Evolutionary conservation across 2,329 filamentous ascomycete genomes (phyloP).

Genomic region (Penicillium sclerotigenum): DNA sequence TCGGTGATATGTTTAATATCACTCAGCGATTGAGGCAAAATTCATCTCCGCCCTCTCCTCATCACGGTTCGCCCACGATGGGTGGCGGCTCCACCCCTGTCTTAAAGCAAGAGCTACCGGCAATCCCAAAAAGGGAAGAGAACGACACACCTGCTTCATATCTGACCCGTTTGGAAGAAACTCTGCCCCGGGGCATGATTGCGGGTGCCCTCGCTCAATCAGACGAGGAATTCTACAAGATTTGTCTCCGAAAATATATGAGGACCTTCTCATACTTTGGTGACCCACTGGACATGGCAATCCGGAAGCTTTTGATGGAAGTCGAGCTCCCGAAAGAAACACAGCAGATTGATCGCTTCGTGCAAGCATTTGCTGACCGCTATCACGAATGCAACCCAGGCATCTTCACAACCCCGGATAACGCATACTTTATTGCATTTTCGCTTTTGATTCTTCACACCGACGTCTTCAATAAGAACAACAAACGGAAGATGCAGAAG

Average conservation of each 20-base stretch:
- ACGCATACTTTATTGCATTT: slow-evolving; percentile 98
- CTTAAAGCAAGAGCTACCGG: slow-evolving; percentile 64
- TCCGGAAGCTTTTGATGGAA: slow-evolving; percentile 93
- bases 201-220: slow-evolving; percentile 82
- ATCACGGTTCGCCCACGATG: slow-evolving; percentile 60
- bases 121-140: slow-evolving; percentile 75
- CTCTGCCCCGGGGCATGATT: slow-evolving; percentile 75
- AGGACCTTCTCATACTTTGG: slow-evolving; percentile 91
- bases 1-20: slow-evolving; percentile 81
- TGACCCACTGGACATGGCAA: slow-evolving; percentile 96
- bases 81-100: slow-evolving; percentile 66
- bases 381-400: slow-evolving; percentile 99
- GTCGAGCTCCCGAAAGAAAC: slow-evolving; percentile 95
- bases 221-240: slow-evolving; percentile 76
- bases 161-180: slow-evolving; percentile 75
- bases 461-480: slow-evolving; percentile 99
- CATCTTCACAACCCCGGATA: slow-evolving; percentile 78
- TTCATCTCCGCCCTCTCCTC: slow-evolving; percentile 65
- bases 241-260: slow-evolving; percentile 91
- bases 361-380: slow-evolving; percentile 91
- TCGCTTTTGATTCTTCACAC: slow-evolving; percentile 95
- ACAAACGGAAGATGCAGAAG: slow-evolving; percentile 99
- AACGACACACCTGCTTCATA: slow-evolving; percentile 90
- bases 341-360: slow-evolving; percentile 91
- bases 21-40: slow-evolving; percentile 74